Percentiles rank a stretch among this genome's conserved stretches.
phyloP scores from a whole-genome alignment of 225 moss, liverwort and hornwort species.

The Physcomitrellopsis africana region DNA sequence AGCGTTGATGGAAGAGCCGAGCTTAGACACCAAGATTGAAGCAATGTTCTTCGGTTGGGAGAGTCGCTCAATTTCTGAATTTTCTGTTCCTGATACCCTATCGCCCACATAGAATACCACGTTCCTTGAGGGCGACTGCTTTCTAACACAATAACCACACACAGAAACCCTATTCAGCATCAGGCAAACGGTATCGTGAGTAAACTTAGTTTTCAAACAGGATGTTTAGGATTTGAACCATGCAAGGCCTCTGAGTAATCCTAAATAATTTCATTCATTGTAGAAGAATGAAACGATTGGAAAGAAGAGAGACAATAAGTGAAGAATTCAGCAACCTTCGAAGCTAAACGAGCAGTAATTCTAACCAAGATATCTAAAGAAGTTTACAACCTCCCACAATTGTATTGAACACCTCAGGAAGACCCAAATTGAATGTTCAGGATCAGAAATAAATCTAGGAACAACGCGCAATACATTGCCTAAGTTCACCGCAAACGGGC shows the following conservation, averaged over 20 bases:
- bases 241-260: too few species aligned
- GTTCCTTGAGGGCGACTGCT: slow-evolving; percentile 86
- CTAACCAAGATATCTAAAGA: neutral
- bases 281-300: too few species aligned
- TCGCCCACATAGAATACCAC: slow-evolving; percentile 88
- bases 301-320: neutral
- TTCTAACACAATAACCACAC: slow-evolving; percentile 73
- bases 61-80: slow-evolving; percentile 76
- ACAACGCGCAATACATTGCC: slow-evolving; percentile 29
- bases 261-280: too few species aligned
- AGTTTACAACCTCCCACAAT: neutral
- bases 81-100: slow-evolving; percentile 69
- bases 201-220: neutral
- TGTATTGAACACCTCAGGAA: slow-evolving; percentile 2
- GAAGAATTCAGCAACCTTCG: neutral
- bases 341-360: neutral
- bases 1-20: slow-evolving; percentile 71
- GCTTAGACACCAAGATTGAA: slow-evolving; percentile 79
- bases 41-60: slow-evolving; percentile 80
- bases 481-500: neutral
- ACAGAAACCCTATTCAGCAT: slow-evolving; percentile 49
- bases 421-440: neutral
- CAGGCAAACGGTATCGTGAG: slow-evolving; percentile 7
- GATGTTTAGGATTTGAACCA: neutral
- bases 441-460: neutral